A percentile compares a stretch with the other conserved stretches of the same genome.
Conservation (phyloP, 371 early-diverging fungal genomes). For the Mucor saturninus region DNA sequence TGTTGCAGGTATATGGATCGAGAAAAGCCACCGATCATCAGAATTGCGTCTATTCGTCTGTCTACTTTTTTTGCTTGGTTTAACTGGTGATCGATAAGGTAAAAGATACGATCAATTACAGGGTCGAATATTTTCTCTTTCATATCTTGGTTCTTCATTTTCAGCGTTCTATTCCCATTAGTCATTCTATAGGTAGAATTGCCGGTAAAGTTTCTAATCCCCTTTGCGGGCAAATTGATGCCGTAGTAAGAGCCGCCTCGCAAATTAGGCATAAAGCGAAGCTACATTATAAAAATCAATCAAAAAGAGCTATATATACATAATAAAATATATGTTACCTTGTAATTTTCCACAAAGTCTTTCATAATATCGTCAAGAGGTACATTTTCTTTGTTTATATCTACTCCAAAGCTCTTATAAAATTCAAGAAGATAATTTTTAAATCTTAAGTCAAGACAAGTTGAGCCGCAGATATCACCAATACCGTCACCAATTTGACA, state of each 20-base stretch:
- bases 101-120: not conserved
- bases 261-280: no score
- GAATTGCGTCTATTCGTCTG: not conserved
- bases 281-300: no score
- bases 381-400: not conserved
- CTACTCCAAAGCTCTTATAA: not conserved
- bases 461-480: slow-evolving; percentile 55
- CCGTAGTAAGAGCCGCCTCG: no score
- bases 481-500: slow-evolving; percentile 39
- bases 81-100: slow-evolving; percentile 24
- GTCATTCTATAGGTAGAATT: no score
- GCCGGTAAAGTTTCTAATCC: no score
- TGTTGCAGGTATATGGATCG: slow-evolving; percentile 9
- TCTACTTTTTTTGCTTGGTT: slow-evolving; percentile 10
- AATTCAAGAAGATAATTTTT: not conserved
- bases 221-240: no score
- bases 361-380: not conserved
- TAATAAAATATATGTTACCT: no score
- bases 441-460: slow-evolving; percentile 49
- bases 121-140: not conserved
- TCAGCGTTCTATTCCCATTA: not conserved
- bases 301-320: no score
- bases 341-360: no score
- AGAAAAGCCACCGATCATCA: slow-evolving; percentile 4
- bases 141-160: not conserved